Evolutionary conservation across 169 alveolate species (phyloP), one percentile per base, ranked within the genome.

Genomic region (Plasmodium malariae): DNA sequence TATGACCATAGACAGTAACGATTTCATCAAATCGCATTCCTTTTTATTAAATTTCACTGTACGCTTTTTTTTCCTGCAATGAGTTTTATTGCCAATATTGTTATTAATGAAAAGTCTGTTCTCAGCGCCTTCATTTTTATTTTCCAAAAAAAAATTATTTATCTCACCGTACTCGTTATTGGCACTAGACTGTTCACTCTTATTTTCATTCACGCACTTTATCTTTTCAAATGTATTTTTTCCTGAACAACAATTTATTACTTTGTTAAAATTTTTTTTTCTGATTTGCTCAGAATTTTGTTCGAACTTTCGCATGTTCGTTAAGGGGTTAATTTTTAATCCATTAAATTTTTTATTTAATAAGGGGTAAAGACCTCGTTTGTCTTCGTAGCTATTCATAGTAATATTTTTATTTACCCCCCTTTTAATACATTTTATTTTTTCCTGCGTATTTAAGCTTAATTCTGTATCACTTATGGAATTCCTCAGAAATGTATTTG

Each of bases 1-100:
- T 65, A 80, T 65, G 14, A 17, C 83, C 85, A 80, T 80, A 4
- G 90, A 80, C n/a, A 80, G 43, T 51, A 80, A 36, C 4, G 90
- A 65, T 57, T 14, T 80, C 21, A 72, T 26, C 34, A 80, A 40
- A 71, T 80, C 90, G 12, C 83, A 65, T 65, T 65, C 72, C 9
- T 51, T 65, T n/a, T 9, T 63, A 24, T 54, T 49, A 30, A 24
- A 57, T n/a, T 67, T 6, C 11, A 14, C 19, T 19, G 24, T 49
- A 14, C 17, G 21, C 3, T 19, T 34, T 14, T 49, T 45, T 40
- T 34, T n/a, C 11, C 48, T 24, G 19, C 62, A 0, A 37, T 45
- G 17, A 19, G 28, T 37, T 36, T 65, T 19, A 4, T 19, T 76
- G 6, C 17, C 36, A 40, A 3, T 57, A n/a, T 36, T 74, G 40